Conservation (phyloP, 2,329 filamentous ascomycete species). For the Ilyonectria sp. region DNA sequence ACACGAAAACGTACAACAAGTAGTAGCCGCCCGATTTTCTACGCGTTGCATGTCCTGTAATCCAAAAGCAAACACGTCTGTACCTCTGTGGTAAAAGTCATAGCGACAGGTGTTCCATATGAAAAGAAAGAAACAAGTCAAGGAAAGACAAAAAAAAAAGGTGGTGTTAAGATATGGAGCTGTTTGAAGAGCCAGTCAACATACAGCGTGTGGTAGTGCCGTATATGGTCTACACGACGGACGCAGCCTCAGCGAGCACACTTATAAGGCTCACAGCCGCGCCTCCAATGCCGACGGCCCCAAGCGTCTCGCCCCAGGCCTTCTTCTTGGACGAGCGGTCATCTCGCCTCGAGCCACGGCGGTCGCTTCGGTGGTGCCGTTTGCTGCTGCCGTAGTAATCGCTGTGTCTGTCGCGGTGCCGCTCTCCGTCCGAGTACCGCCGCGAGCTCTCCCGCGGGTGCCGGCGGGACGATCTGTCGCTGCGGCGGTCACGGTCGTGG, state of each 20-base stretch:
- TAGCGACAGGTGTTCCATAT: slow-evolving; percentile 1
- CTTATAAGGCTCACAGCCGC: slow-evolving; percentile 72
- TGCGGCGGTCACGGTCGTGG: slow-evolving; percentile 42
- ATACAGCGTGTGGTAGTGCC: background rate
- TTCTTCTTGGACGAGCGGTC: slow-evolving; percentile 59
- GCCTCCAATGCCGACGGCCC: slow-evolving; percentile 72
- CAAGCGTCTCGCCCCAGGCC: slow-evolving; percentile 68
- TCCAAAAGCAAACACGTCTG: slow-evolving; percentile 25
- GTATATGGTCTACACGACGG: slow-evolving; percentile 42
- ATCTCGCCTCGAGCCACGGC: slow-evolving; percentile 56
- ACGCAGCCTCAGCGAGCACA: slow-evolving; percentile 71
- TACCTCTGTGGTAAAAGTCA: background rate
- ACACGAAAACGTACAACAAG: slow-evolving; percentile 32
- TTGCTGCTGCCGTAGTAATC: slow-evolving; percentile 53
- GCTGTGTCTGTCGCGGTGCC: slow-evolving; percentile 51
- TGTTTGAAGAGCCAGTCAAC: slow-evolving; percentile 21
- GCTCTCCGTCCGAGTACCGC: slow-evolving; percentile 48
- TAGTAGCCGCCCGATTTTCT: slow-evolving; percentile 22
- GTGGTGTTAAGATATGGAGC: background rate
- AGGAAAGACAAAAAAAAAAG: slow-evolving; percentile 8
- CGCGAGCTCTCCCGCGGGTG: slow-evolving; percentile 37
- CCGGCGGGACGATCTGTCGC: slow-evolving; percentile 38
- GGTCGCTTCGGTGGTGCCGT: slow-evolving; percentile 57
- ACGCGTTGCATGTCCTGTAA: slow-evolving; percentile 36
- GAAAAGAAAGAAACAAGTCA: slow-evolving; percentile 23